Evolutionary conservation across 2,329 filamentous ascomycete species (phyloP), one percentile per base, ranked within the genome.

Genomic region (Monosporascus sp.): DNA sequence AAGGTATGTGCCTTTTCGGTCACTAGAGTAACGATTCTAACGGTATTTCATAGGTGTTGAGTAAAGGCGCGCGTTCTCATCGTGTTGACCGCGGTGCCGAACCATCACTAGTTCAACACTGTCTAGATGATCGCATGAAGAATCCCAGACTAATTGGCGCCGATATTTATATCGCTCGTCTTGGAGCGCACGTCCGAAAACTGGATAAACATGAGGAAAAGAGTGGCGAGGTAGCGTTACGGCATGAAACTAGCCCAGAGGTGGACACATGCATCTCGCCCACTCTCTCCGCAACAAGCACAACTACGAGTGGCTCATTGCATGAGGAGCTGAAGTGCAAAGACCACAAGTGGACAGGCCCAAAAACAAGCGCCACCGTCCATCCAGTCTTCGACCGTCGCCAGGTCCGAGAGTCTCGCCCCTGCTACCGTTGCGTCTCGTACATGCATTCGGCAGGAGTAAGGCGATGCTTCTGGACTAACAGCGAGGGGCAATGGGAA

Each of bases 401-500:
- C 38, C 37, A 35, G 25, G 61, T 72, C 15, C 65, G 66, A 27
- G 66, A 71, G 7, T 80, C 76, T 5, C 69, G 73, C 5, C 77
- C 77, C 0, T 81, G 78, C 63, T 80, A 81, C 59, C 70, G 76
- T 3, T 81, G 77, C 59, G 72, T 80, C 17, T 65, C 67, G 3
- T 77, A 77, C 60, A 80, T 81, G 77, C 67, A 78, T 53, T 72
- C 72, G 3, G 75, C 74, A 1, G 77, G 77, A 14, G 77, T 81
- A 60, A 77, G 76, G 58, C 70, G 77, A 14, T 76, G 79, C 0
- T 79, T 78, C 60, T 80, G 76, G 78, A 79, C 77, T 1, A 77
- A 72, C 44, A 66, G 68, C 9, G 61, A 66, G n/a, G 77, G 77
- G 1, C 56, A 63, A 17, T 81, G 77, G 78, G 74, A 79, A 58